These are phyloP conservation scores for Monilinia polystroma DNA, from an alignment of 2,329 filamentous ascomycete species.

Conservation along the genomic window DNA sequence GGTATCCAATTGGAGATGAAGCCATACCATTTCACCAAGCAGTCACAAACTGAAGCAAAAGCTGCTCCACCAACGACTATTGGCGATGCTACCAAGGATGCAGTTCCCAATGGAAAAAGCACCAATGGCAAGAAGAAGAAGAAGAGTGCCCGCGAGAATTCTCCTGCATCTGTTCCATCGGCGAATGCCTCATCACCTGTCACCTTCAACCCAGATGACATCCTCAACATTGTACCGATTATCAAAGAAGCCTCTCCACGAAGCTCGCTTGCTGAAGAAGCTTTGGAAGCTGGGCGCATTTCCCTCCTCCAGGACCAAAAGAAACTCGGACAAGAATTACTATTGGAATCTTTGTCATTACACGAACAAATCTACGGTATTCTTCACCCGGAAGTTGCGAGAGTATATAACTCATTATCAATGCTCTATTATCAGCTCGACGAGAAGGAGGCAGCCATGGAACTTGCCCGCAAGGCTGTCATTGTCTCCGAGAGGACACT, in stretches of 20 bases:
- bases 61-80: constrained; percentile 40
- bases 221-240: constrained; percentile 89
- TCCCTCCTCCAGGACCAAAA: constrained; percentile 95
- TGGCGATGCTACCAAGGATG: constrained; percentile 47
- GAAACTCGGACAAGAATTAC: constrained; percentile 91
- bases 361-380: constrained; percentile 99
- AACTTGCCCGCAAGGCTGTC: constrained; percentile 93
- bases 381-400: constrained; percentile 91
- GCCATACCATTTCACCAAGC: constrained; percentile 64
- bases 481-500: constrained; percentile 94
- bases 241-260: constrained; percentile 92
- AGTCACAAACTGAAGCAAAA: constrained; percentile 43
- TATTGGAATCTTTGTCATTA: constrained; percentile 91
- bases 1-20: constrained; percentile 85
- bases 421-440: constrained; percentile 98
- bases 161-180: constrained; percentile 43
- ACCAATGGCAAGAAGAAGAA: constrained; percentile 50
- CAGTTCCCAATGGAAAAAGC: constrained; percentile 34
- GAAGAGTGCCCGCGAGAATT: constrained; percentile 59
- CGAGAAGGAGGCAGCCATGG: constrained; percentile 92
- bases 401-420: constrained; percentile 90
- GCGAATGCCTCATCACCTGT: constrained; percentile 48
- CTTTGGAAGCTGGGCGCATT: constrained; percentile 90
- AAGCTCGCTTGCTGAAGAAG: constrained; percentile 90
- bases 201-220: constrained; percentile 80